Percentiles rank a stretch among this genome's conserved stretches.
These are phyloP conservation scores for Ceriops decandra DNA, from an alignment of 345 rosid genomes.

Conservation along the genomic window DNA sequence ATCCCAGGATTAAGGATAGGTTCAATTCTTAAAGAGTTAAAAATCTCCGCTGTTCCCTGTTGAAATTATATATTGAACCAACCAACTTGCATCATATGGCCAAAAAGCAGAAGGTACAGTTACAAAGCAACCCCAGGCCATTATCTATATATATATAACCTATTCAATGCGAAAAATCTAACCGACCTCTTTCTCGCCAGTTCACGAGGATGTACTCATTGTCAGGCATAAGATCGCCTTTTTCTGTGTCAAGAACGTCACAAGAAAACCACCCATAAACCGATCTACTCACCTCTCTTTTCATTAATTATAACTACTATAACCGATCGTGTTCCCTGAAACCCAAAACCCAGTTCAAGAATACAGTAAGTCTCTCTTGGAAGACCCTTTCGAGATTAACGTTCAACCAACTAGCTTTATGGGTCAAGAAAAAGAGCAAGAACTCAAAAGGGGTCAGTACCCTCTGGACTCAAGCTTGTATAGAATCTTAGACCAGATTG, in stretches of 20 bases:
- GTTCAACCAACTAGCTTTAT: background rate
- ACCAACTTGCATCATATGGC: no score
- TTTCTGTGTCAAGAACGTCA: constrained; percentile 23
- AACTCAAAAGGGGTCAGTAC: constrained; percentile 33
- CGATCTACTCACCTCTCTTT: constrained; percentile 3
- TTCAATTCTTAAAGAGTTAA: no score
- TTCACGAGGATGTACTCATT: constrained; percentile 42
- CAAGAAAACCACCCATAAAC: constrained; percentile 29
- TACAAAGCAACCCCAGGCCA: no score
- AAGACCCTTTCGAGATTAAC: background rate
- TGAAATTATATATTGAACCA: no score
- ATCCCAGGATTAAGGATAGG: no score
- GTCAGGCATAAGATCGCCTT: constrained; percentile 11
- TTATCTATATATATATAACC: no score
- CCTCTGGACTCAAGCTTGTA: constrained; percentile 66
- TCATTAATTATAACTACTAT: background rate
- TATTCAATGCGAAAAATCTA: no score
- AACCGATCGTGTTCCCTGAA: background rate
- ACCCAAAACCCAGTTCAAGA: background rate
- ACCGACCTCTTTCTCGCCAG: no score
- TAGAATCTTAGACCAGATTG: constrained; percentile 61
- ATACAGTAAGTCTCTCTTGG: background rate
- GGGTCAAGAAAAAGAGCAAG: constrained; percentile 21
- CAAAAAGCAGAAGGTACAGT: no score
- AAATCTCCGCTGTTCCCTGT: no score